Conservation (phyloP, 176 grass and related monocot species). For the Carex kokanica region DNA sequence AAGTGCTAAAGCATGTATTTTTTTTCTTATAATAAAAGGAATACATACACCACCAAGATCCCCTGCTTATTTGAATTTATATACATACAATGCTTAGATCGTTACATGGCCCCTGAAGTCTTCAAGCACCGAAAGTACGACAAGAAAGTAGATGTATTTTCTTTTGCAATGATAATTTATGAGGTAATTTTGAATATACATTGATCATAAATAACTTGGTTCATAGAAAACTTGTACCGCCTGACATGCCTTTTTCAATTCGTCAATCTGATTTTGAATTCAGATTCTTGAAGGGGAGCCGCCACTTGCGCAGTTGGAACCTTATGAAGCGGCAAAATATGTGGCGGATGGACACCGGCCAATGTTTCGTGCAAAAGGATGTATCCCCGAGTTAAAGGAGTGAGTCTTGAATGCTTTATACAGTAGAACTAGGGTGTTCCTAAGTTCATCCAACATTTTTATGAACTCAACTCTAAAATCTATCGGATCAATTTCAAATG, state of each 20-base stretch:
- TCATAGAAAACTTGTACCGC: neutral
- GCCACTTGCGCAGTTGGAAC: conserved; percentile 75
- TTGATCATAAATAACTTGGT: conserved; percentile 5
- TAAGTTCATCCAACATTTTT: too few relatives aligned
- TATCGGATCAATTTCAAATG: too few relatives aligned
- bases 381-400: conserved; percentile 67
- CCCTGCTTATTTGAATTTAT: neutral
- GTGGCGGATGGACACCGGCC: conserved; percentile 86
- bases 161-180: conserved; percentile 98
- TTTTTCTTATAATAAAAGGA: conserved; percentile 15
- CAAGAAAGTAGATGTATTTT: conserved; percentile 99
- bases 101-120: conserved; percentile 99
- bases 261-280: conserved; percentile 1
- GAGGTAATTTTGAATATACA: conserved; percentile 58
- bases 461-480: too few relatives aligned
- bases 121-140: conserved; percentile 99
- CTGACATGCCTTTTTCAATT: conserved; percentile 18
- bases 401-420: conserved; percentile 39
- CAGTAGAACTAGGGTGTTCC: too few relatives aligned
- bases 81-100: conserved; percentile 34
- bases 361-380: conserved; percentile 61
- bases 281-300: conserved; percentile 97
- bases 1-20: conserved; percentile 36
- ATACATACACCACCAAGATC: neutral
- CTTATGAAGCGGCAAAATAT: conserved; percentile 91